These are phyloP conservation scores for Sextonia rubra DNA, from an alignment of 164 flowering plant genomes.

Conservation along the genomic window DNA sequence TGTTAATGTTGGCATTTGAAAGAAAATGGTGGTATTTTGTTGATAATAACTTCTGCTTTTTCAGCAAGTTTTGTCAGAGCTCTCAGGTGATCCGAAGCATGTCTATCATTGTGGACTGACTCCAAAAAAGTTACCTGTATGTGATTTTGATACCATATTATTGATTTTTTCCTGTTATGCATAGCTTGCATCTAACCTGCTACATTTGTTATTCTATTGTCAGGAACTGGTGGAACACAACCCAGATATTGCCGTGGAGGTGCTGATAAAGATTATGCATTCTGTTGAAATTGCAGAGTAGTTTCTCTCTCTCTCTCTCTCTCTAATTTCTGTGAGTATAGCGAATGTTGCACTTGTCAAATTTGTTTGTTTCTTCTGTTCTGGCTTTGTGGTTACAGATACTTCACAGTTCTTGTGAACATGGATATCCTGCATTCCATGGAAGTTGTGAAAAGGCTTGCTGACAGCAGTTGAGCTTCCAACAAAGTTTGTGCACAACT, in stretches of 20 bases:
- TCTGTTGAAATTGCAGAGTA: slow-evolving; percentile 90
- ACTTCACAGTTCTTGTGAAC: slow-evolving; percentile 81
- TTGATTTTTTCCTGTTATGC: neutral
- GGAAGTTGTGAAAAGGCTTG: slow-evolving; percentile 98
- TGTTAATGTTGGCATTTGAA: neutral
- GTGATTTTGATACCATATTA: slow-evolving; percentile 17
- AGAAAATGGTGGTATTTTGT: neutral
- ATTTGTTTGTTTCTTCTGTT: neutral
- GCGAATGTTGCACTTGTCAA: neutral
- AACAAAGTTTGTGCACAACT: slow-evolving; percentile 79
- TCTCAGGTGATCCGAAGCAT: slow-evolving; percentile 85
- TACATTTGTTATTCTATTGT: slow-evolving; percentile 11
- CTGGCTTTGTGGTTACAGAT: slow-evolving; percentile 38
- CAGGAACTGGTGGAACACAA: slow-evolving; percentile 96
- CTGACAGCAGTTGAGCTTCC: slow-evolving; percentile 89
- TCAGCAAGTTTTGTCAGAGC: slow-evolving; percentile 75
- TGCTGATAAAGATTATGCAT: slow-evolving; percentile 77
- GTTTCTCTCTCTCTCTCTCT: neutral
- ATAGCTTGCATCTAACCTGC: neutral
- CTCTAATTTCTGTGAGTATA: too few species aligned
- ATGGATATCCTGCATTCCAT: slow-evolving; percentile 98
- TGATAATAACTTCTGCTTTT: slow-evolving; percentile 3
- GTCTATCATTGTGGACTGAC: slow-evolving; percentile 97
- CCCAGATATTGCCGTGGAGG: slow-evolving; percentile 95
- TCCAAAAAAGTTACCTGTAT: slow-evolving; percentile 87